These are phyloP conservation scores for Phaeosphaeria sp. DNA, from an alignment of 2,329 filamentous ascomycete genomes.

Conservation along the genomic window DNA sequence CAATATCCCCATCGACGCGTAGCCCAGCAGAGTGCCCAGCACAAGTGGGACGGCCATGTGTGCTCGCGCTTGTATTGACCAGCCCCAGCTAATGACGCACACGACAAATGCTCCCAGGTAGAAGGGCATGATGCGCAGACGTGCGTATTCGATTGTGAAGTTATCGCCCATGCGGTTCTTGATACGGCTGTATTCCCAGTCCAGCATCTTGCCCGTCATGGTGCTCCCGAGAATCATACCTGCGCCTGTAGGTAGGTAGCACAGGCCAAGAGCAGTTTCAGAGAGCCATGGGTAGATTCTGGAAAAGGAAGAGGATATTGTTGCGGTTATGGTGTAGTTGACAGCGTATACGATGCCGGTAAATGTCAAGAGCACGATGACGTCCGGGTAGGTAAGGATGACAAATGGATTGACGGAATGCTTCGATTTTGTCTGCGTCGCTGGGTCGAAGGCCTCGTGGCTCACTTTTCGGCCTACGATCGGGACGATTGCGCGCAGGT, in stretches of 20 bases:
- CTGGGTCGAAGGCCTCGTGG: slow-evolving; percentile 9
- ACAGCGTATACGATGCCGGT: slow-evolving; percentile 38
- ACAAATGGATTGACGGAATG: slow-evolving; percentile 37
- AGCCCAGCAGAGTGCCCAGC: slow-evolving; percentile 29
- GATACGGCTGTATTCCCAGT: slow-evolving; percentile 57
- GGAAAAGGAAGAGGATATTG: slow-evolving; percentile 35
- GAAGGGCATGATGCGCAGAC: slow-evolving; percentile 35
- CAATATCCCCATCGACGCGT: slow-evolving; percentile 35
- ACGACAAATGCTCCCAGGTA: slow-evolving; percentile 33
- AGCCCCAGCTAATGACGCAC: slow-evolving; percentile 36
- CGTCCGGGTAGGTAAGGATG: slow-evolving; percentile 35
- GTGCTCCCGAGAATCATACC: slow-evolving; percentile 63
- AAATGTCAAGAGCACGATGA: slow-evolving; percentile 54
- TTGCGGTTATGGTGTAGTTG: slow-evolving; percentile 41
- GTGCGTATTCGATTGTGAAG: slow-evolving; percentile 37
- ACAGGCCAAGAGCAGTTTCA: slow-evolving; percentile 32
- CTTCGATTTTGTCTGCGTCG: slow-evolving; percentile 21
- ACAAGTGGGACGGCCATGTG: slow-evolving; percentile 33
- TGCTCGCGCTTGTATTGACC: slow-evolving; percentile 26
- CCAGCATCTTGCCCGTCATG: slow-evolving; percentile 59
- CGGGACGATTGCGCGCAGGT: slow-evolving; percentile 28
- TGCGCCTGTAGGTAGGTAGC: slow-evolving; percentile 62
- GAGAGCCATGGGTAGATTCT: slow-evolving; percentile 32
- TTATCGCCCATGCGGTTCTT: slow-evolving; percentile 25
- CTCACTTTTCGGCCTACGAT: slow-evolving; percentile 30